Conservation (phyloP, 2,329 filamentous ascomycete genomes). For the Scedosporium boydii region DNA sequence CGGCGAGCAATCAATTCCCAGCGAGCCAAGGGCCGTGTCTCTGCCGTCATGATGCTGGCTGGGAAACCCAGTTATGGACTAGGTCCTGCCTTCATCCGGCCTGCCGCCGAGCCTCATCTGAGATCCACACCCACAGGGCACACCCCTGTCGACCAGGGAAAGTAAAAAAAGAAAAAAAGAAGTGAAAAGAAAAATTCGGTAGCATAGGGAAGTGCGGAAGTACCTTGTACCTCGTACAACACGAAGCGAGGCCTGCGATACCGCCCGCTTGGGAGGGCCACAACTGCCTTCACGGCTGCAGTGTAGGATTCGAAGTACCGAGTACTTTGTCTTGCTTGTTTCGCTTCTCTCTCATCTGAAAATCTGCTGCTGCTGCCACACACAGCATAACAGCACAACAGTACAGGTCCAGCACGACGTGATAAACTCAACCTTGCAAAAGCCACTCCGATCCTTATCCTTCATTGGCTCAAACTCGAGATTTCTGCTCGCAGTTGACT, state of each 20-base stretch:
- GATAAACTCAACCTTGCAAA: no score
- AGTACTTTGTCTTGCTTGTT: background rate
- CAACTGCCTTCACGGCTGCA: background rate
- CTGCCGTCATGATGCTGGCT: background rate
- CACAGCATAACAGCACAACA: no score
- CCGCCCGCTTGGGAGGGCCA: no score
- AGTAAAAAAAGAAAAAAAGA: background rate
- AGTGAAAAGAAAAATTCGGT: background rate
- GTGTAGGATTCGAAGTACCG: background rate
- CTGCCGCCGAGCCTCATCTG: conserved; percentile 1
- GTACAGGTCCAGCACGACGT: no score
- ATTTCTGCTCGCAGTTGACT: no score
- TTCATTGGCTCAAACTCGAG: no score
- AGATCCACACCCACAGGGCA: background rate
- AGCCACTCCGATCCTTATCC: no score
- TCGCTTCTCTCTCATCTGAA: no score
- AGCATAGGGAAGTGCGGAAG: background rate
- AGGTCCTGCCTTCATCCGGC: background rate
- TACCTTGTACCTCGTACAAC: no score
- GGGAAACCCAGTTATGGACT: background rate
- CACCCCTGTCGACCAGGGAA: background rate
- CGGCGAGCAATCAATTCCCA: background rate
- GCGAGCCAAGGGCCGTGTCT: background rate
- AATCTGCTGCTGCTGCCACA: no score
- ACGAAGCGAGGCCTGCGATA: no score